Evolutionary conservation across 2,329 filamentous ascomycete species (phyloP).

Genomic region (Phyllosticta citrichinensis): DNA sequence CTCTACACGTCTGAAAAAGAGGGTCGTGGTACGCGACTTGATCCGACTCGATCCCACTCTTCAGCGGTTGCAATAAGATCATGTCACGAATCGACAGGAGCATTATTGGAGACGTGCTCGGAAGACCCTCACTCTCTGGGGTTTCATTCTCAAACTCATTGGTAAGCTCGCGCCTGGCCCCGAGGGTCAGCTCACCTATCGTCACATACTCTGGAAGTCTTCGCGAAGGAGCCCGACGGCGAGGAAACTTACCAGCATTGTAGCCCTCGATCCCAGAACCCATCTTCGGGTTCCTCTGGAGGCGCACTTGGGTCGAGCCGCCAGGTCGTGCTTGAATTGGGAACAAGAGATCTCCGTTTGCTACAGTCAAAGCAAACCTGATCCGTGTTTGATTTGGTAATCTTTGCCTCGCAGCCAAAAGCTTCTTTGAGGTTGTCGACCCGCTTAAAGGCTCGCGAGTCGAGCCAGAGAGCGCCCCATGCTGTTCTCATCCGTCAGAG

Average conservation of each 20-base stretch:
- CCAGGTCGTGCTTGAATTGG: neutral
- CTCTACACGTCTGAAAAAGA: constrained; percentile 12
- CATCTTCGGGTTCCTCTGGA: neutral
- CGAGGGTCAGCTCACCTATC: neutral
- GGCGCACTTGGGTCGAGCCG: neutral
- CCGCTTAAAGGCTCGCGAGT: constrained; percentile 23
- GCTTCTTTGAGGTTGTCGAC: constrained; percentile 9
- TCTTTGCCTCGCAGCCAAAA: neutral
- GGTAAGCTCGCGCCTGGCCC: neutral
- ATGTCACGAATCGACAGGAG: constrained; percentile 35
- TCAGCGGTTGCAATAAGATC: constrained; percentile 31
- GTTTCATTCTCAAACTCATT: neutral
- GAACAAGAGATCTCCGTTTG: neutral
- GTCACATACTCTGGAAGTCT: neutral
- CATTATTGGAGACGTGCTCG: constrained; percentile 24
- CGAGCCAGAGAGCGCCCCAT: constrained; percentile 30
- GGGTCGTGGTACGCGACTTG: constrained; percentile 2
- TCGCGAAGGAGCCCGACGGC: neutral
- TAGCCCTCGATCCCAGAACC: neutral
- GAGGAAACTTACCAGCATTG: neutral
- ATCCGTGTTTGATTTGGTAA: neutral
- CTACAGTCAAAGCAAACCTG: constrained; percentile 3
- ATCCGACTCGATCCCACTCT: neutral
- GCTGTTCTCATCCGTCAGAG: neutral
- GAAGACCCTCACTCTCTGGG: neutral